phyloP scores from a whole-genome alignment of 345 rosid species.

The Aquilaria yunnanensis region DNA sequence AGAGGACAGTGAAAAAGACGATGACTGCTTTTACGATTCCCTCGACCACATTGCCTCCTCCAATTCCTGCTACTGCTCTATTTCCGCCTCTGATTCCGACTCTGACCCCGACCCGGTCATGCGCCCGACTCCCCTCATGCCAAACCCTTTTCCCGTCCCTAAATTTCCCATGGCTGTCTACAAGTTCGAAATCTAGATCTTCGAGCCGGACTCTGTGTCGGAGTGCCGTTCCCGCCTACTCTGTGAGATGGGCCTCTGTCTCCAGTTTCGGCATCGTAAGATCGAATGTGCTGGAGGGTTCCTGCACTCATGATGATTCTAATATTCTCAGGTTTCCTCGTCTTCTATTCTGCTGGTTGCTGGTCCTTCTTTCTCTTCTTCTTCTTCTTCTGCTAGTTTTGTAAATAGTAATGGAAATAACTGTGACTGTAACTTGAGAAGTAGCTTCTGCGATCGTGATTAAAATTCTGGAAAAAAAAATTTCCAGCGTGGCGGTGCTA shows the following conservation, averaged over 20 bases:
- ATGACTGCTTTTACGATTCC: constrained; percentile 70
- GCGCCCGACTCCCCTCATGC: constrained; percentile 20
- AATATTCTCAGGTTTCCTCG: constrained; percentile 32
- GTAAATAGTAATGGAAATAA: constrained; percentile 25
- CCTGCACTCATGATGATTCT: constrained; percentile 20
- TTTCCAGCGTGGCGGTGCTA: too few relatives aligned
- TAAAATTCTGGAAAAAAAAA: too few relatives aligned
- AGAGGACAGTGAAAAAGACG: constrained; percentile 40
- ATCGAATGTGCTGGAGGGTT: constrained; percentile 32
- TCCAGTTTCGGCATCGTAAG: constrained; percentile 29
- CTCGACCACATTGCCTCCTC: constrained; percentile 70
- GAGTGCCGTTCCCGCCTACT: constrained; percentile 60
- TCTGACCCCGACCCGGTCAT: constrained; percentile 51
- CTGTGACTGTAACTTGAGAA: constrained; percentile 9
- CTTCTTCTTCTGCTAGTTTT: constrained; percentile 10
- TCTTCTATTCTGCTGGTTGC: constrained; percentile 30
- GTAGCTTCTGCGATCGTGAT: constrained; percentile 2
- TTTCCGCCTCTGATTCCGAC: constrained; percentile 56
- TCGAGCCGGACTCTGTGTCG: constrained; percentile 68
- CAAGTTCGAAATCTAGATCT: constrained; percentile 72
- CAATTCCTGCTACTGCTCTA: constrained; percentile 45
- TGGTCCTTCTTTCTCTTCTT: constrained; percentile 16
- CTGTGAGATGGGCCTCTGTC: constrained; percentile 55
- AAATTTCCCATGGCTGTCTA: constrained; percentile 39
- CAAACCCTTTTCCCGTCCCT: constrained; percentile 34